Base-by-base conservation (phyloP, 2,329 filamentous ascomycete genomes). In the Fusarium avenaceum region DNA sequence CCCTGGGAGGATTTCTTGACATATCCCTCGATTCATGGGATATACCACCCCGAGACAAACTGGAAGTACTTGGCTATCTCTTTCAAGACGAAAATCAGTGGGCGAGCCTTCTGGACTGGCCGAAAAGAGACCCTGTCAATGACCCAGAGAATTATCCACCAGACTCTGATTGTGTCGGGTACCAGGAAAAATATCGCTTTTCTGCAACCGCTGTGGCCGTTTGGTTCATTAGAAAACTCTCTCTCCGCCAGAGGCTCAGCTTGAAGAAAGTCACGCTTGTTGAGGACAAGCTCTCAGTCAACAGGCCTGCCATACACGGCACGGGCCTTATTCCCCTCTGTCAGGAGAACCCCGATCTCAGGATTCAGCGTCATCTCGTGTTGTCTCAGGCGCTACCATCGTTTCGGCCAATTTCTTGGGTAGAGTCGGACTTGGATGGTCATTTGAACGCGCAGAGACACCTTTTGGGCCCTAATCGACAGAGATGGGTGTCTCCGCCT, bases 121-220 rank as follows among this genome's bases (percentile, higher is more conserved):
- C 30, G 6, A 14, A 14, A 14, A 33, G 30, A 15, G 14, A 15
- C 10, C 30, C 14, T 33, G 30, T 33, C 14, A 5, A 2, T 15
- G 30, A 33, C 10, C 13, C 14, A 6, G 30, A 33, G 30, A 33
- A 33, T 15, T 33, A 33, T 15, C 6, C 14, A 7, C 30, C 30
- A 6, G 13, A 33, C 14, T 33, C 30, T 17, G 28, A 14, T 7
- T 4, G 24, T 9, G 14, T 33, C 7, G 32, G 42, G 17, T 40
- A 44, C 19, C 59, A 54, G 7, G 11, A 52, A n/a, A 57, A 49
- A 9, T 32, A n/a, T 28, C 59, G 42, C 4, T 65, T 65, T 32
- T 63, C 63, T 15, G 53, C 59, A 0, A 8, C 49, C 3, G 49
- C 63, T 13, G 14, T 26, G 6, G 38, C 53, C 4, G 55, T 63